These are phyloP conservation scores for Rhodomyrtus psidioides DNA, from an alignment of 441 rosid species.

Conservation along the genomic window DNA sequence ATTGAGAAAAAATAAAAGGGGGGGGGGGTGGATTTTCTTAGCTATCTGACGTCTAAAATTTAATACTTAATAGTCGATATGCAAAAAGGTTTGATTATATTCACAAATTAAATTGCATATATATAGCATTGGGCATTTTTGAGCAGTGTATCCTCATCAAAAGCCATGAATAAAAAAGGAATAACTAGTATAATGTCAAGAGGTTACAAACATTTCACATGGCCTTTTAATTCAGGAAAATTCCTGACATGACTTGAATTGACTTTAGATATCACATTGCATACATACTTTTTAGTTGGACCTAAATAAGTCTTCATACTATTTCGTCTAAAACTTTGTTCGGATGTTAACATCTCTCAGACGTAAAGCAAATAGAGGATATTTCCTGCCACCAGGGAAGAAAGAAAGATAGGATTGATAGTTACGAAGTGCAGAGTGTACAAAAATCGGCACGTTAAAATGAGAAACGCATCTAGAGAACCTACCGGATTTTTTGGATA, in stretches of 20 bases:
- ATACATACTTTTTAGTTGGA: background rate
- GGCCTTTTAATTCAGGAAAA: background rate
- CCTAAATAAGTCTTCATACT: no score
- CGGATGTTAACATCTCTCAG: no score
- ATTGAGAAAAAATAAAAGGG: no score
- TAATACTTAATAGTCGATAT: background rate
- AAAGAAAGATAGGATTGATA: no score
- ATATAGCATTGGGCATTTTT: background rate
- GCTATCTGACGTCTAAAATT: background rate
- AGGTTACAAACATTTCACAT: background rate
- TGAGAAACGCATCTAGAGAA: no score
- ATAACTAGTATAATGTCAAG: background rate
- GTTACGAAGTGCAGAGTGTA: no score
- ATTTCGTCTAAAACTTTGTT: no score
- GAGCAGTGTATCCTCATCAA: background rate
- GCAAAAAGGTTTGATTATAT: background rate
- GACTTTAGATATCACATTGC: background rate
- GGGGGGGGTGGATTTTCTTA: no score
- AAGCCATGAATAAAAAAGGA: background rate
- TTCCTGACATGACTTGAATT: background rate
- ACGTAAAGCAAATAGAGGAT: no score
- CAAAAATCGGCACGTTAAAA: no score
- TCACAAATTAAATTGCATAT: background rate
- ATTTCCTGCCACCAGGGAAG: no score
- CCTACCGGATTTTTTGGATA: background rate